phyloP scores from a whole-genome alignment of 306 rosid genomes.

The Cicer arietinum region DNA sequence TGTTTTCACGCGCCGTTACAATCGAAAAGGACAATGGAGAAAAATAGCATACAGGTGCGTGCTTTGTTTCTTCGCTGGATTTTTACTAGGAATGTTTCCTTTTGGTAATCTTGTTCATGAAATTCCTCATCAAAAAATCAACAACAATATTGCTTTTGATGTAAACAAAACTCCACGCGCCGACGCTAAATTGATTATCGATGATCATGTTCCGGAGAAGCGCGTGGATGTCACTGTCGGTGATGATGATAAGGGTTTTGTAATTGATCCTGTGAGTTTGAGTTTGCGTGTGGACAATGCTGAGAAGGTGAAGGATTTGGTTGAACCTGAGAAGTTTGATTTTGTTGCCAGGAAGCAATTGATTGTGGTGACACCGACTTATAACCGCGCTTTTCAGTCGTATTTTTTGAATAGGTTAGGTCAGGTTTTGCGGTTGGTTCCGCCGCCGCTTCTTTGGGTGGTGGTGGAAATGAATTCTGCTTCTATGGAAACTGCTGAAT shows the following conservation, averaged over 20 bases:
- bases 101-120: constrained; percentile 64
- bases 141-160: constrained; percentile 58
- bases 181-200: constrained; percentile 43
- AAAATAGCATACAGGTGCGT: constrained; percentile 57
- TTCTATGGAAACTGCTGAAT: constrained; percentile 87
- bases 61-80: constrained; percentile 77
- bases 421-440: constrained; percentile 78
- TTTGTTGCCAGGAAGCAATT: constrained; percentile 76
- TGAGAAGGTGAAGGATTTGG: constrained; percentile 29
- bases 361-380: constrained; percentile 88
- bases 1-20: constrained; percentile 50
- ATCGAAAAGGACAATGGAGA: constrained; percentile 70
- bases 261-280: constrained; percentile 46
- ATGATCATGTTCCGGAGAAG: constrained; percentile 42
- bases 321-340: constrained; percentile 35
- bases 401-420: constrained; percentile 80
- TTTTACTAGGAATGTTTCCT: constrained; percentile 75
- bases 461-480: constrained; percentile 87
- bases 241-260: neutral
- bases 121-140: constrained; percentile 39
- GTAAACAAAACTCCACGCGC: constrained; percentile 66
- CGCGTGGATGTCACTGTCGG: neutral
- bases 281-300: constrained; percentile 24
- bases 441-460: constrained; percentile 86
- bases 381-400: constrained; percentile 71